Evolutionary conservation across 202 grass and related monocot species (phyloP).

Genomic region (Setaria italica): DNA sequence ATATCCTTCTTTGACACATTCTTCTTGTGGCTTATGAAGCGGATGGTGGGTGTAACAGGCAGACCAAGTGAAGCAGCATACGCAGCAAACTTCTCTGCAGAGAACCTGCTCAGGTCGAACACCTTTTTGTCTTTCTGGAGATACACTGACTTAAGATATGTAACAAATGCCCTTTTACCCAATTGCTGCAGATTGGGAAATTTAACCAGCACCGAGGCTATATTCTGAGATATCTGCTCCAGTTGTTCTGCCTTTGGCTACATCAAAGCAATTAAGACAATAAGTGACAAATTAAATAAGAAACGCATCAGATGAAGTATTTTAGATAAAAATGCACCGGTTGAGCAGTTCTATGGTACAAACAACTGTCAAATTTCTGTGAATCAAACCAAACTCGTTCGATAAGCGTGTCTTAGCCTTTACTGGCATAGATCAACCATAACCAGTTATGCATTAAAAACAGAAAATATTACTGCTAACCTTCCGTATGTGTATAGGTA

Average conservation of each 20-base stretch:
- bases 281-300: slow-evolving; percentile 26
- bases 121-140: slow-evolving; percentile 73
- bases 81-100: slow-evolving; percentile 71
- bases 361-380: not conserved
- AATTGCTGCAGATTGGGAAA: slow-evolving; percentile 73
- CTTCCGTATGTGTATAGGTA: slow-evolving; percentile 76
- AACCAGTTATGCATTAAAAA: slow-evolving; percentile 20
- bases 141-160: slow-evolving; percentile 84
- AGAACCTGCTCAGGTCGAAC: slow-evolving; percentile 77
- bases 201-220: slow-evolving; percentile 80
- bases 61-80: slow-evolving; percentile 89
- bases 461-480: slow-evolving; percentile 46
- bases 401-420: slow-evolving; percentile 12
- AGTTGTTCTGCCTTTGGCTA: slow-evolving; percentile 75
- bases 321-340: slow-evolving; percentile 5
- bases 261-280: slow-evolving; percentile 43
- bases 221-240: slow-evolving; percentile 77
- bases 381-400: not conserved
- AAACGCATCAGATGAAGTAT: slow-evolving; percentile 21
- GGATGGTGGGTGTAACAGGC: slow-evolving; percentile 67
- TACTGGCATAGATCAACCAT: slow-evolving; percentile 19
- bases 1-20: slow-evolving; percentile 38
- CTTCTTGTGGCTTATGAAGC: slow-evolving; percentile 70
- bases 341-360: slow-evolving; percentile 27
- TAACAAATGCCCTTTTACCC: slow-evolving; percentile 86